Evolutionary conservation across 2,329 filamentous ascomycete genomes (phyloP), one percentile per base, ranked within the genome.

Genomic region (Colletotrichum abscissum): DNA sequence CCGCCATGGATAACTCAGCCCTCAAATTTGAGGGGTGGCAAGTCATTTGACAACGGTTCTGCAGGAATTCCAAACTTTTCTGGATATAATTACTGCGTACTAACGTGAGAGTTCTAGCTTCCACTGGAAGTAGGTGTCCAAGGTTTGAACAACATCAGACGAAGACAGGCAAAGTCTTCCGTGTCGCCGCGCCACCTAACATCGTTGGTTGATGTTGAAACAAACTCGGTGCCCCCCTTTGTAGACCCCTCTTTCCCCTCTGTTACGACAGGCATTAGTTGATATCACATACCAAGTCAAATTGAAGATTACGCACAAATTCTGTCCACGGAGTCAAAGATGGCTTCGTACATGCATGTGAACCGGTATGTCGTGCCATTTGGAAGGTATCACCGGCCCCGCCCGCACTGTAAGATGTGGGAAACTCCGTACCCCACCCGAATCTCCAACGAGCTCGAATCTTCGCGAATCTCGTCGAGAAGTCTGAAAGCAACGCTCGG

Each of bases 391-490:
- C 26, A 28, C 42, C 30, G n/a, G 33, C 64, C 64, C 64, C 28
- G 46, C 69, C 19, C 28, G 54, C 22, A 22, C 14, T 46, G 24
- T 38, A n/a, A 38, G 66, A 65, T 55, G 26, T 22, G 14, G 30
- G 56, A 64, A 24, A n/a, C 64, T 26, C 11, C 26, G 22, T 3
- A 14, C 68, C 70, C 66, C 69, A 63, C 69, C 69, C 9, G 14
- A 38, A 54, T 33, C 58, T 55, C 52, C 69, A 63, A 65, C 12
- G 24, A 33, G 24, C 12, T 62, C 35, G 70, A 73, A 73, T 65
- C 60, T 70, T 73, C 70, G 70, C 55, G 70, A 73, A 73, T 60
- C 67, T 63, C 54, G 42, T 49, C 42, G 42, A 49, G 42, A n/a
- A 49, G 19, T n/a, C 42, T 19, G 9, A 49, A 9, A 4, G 42